phyloP scores from a whole-genome alignment of 306 rosid species.

The Vigna nakashimae region DNA sequence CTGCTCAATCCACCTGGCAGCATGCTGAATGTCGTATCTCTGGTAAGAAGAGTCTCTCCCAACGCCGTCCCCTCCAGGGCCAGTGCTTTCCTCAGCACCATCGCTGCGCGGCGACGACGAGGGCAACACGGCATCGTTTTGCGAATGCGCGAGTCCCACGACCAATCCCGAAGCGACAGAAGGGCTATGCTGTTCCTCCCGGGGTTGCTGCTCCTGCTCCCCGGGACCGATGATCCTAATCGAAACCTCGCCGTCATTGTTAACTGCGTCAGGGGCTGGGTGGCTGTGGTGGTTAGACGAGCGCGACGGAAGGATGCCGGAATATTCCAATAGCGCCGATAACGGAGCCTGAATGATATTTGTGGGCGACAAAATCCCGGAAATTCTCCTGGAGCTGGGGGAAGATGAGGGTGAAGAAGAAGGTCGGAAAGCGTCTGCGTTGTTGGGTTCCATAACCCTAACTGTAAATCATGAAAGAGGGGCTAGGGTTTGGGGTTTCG shows the following conservation, averaged over 20 bases:
- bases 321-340: constrained; percentile 77
- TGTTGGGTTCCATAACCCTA: constrained; percentile 85
- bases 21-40: constrained; percentile 98
- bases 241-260: constrained; percentile 81
- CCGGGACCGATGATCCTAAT: constrained; percentile 82
- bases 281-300: constrained; percentile 55
- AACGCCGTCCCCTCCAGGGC: constrained; percentile 46
- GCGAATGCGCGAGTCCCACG: constrained; percentile 52
- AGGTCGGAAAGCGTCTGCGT: constrained; percentile 58
- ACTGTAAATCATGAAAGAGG: constrained; percentile 26
- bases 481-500: constrained; percentile 40
- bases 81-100: constrained; percentile 53
- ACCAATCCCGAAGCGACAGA: constrained; percentile 49
- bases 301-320: constrained; percentile 68
- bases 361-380: constrained; percentile 62
- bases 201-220: constrained; percentile 50
- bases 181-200: constrained; percentile 51
- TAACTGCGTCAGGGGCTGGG: constrained; percentile 39
- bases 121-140: constrained; percentile 48
- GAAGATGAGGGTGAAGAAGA: constrained; percentile 11
- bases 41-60: constrained; percentile 96
- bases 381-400: constrained; percentile 49
- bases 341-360: constrained; percentile 82
- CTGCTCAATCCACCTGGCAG: constrained; percentile 96
- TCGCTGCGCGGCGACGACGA: constrained; percentile 49